Base-by-base conservation (phyloP, 306 rosid genomes). In the Rosa persica region DNA sequence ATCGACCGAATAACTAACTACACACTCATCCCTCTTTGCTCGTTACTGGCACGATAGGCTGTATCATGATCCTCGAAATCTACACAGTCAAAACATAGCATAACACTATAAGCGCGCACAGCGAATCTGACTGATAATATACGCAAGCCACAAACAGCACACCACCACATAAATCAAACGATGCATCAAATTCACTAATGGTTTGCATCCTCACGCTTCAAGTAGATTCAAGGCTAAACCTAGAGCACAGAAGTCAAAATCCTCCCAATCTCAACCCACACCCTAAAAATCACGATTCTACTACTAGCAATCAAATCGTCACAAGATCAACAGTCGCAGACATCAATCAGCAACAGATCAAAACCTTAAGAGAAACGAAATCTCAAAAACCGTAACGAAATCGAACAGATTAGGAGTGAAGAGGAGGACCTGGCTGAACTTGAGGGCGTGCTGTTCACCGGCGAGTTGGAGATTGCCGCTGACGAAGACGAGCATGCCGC, bases 391-490 rank as follows among this genome's bases (percentile, higher is more conserved):
- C 78, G 68, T 22, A 23, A 52, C 0, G 36, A 34, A 49, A 39
- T 23, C 20, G 39, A 6, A 30, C 2, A 30, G 20, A 61, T 2
- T 30, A 30, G 10, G 20, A 30, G 67, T 5, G 3, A 30, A 25
- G 67, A 27, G 40, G 5, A 13, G 2, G 4, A 95, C 98, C 97
- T 94, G 98, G 82, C 98, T 94, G 86, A 94, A 94, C 85, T 92
- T 92, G 52, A 94, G 98, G 19, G 94, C 88, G 73, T 94, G 98
- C 34, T 94, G 97, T 55, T 94, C 98, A 6, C 98, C 98, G 77
- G 90, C 89, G 70, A 94, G 97, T 76, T 94, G 96, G 78, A 94
- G 98, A 66, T 88, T 92, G 8, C 98, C 98, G 77, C 94, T 89
- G 86, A 94, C 98, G 51, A 94, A 94, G 81, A 92, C 98, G 12